A percentile compares a stretch with the other conserved stretches of the same genome.
Conservation (phyloP, 208 protist species). For the Trypanosoma theileri region DNA sequence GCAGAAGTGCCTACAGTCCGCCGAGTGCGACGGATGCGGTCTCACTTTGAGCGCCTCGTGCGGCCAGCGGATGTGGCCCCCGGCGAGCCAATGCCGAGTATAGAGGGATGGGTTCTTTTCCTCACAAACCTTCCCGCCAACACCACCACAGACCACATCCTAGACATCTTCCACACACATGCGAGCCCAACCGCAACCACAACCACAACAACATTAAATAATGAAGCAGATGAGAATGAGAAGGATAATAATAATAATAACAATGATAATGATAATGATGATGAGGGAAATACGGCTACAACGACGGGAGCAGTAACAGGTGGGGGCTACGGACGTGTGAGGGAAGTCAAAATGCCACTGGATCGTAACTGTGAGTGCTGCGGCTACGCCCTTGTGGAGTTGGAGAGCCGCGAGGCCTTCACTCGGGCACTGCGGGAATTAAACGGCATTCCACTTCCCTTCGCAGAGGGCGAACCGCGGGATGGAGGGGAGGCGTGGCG, state of each 20-base stretch:
- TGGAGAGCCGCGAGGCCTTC: slow-evolving; percentile 57
- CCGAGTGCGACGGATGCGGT: slow-evolving; percentile 63
- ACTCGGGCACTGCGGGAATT: slow-evolving; percentile 62
- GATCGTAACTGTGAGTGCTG: slow-evolving; percentile 67
- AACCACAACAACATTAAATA: no score
- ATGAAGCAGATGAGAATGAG: no score
- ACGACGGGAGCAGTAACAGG: not conserved
- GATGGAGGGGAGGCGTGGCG: slow-evolving; percentile 20
- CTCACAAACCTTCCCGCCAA: slow-evolving; percentile 62
- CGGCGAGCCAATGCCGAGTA: slow-evolving; percentile 70
- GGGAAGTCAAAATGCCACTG: slow-evolving; percentile 68
- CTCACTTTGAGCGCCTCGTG: slow-evolving; percentile 76
- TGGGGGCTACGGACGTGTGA: slow-evolving; percentile 46
- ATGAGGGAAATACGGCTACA: not conserved
- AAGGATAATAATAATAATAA: slow-evolving; percentile 38
- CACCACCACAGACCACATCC: slow-evolving; percentile 65
- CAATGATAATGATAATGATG: slow-evolving; percentile 34
- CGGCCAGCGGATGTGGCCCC: slow-evolving; percentile 56
- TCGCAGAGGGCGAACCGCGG: slow-evolving; percentile 28
- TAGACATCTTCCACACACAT: slow-evolving; percentile 49
- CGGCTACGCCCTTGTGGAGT: slow-evolving; percentile 80
- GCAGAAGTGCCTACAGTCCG: slow-evolving; percentile 44
- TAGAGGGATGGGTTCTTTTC: slow-evolving; percentile 85
- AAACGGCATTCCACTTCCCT: slow-evolving; percentile 41
- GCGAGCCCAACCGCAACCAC: no score